phyloP scores from a whole-genome alignment of 768 basidiomycete genomes.

The Coprinellus aureogranulatus region DNA sequence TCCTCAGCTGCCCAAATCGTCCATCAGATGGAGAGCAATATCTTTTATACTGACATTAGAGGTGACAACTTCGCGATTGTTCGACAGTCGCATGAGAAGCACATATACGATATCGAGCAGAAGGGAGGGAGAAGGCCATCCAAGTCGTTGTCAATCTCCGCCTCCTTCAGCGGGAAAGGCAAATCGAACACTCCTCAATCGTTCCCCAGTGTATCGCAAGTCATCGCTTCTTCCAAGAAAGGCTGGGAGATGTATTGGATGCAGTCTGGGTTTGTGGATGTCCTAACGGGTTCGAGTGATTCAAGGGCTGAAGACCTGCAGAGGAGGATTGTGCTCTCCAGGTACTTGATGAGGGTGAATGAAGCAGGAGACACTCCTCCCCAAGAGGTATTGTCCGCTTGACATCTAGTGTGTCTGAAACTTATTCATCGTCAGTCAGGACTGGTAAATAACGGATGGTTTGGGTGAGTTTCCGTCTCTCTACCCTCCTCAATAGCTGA shows the following conservation, averaged over 20 bases:
- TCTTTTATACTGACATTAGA: conserved; percentile 41
- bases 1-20: conserved; percentile 34
- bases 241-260: conserved; percentile 51
- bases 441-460: conserved; percentile 56
- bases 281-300: conserved; percentile 48
- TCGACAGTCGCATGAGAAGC: conserved; percentile 39
- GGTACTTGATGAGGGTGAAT: conserved; percentile 58
- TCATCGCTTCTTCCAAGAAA: conserved; percentile 33
- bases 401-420: neutral
- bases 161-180: conserved; percentile 27
- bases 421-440: conserved; percentile 43
- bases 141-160: conserved; percentile 33
- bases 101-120: conserved; percentile 51
- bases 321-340: conserved; percentile 52
- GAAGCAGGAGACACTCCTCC: conserved; percentile 55
- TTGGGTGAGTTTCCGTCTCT: conserved; percentile 29
- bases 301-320: conserved; percentile 53
- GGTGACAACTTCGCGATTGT: conserved; percentile 39
- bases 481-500: neutral
- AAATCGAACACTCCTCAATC: conserved; percentile 13
- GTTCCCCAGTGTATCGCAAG: conserved; percentile 20
- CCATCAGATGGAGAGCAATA: conserved; percentile 39
- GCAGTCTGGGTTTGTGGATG: conserved; percentile 49
- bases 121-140: conserved; percentile 7
- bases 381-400: conserved; percentile 43